Conservation (phyloP, 257 asterid species). For the Nicotiana otophora region DNA sequence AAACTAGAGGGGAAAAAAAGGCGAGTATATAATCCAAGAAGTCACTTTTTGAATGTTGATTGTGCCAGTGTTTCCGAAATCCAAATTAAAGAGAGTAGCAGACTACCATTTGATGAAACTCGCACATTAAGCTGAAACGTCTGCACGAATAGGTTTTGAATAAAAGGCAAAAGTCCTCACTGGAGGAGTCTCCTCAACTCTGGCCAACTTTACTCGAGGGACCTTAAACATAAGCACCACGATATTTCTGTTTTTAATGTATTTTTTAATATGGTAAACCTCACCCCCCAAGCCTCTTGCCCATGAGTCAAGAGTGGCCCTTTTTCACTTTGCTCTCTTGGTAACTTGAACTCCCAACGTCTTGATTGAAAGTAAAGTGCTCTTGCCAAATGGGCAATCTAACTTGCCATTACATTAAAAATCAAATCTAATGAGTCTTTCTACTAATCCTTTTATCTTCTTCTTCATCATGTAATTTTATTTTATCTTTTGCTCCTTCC, state of each 20-base stretch:
- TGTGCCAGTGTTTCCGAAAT: neutral
- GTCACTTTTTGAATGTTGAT: neutral
- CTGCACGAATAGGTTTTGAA: neutral
- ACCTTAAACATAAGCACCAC: neutral
- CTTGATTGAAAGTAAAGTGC: neutral
- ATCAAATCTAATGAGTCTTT: neutral
- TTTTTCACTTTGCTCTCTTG: neutral
- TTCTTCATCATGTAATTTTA: neutral
- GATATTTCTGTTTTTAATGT: neutral
- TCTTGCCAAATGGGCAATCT: neutral
- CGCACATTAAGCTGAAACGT: neutral
- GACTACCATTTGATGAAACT: neutral
- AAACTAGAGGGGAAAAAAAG: neutral
- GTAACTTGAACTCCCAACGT: neutral
- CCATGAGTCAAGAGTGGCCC: neutral
- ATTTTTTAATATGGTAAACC: too few relatives aligned
- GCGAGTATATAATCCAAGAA: neutral
- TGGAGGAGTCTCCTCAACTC: neutral
- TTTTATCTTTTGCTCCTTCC: neutral
- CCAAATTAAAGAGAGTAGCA: neutral
- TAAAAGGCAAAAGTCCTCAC: neutral
- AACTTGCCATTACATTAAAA: neutral
- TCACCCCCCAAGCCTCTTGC: neutral
- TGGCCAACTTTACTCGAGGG: neutral
- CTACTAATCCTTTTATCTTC: neutral